A percentile compares a stretch with the other conserved stretches of the same genome.
phyloP scores from a whole-genome alignment of 306 rosid species.

The Lathyrus tuberosus region DNA sequence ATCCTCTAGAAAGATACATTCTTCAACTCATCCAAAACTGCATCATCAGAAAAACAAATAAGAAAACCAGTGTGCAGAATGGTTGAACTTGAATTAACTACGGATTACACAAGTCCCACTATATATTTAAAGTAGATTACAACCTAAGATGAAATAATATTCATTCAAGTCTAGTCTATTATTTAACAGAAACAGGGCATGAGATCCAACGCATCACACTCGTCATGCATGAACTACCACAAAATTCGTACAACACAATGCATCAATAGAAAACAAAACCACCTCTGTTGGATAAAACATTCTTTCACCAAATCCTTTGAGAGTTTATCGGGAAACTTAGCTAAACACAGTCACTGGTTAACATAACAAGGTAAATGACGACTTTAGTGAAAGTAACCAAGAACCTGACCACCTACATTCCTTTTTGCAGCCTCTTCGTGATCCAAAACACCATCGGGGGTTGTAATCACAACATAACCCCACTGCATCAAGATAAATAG shows the following conservation, averaged over 20 bases:
- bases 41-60: slow-evolving; percentile 14
- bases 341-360: neutral
- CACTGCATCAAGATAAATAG: slow-evolving; percentile 62
- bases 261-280: neutral
- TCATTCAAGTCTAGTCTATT: slow-evolving; percentile 15
- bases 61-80: neutral
- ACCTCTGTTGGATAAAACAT: slow-evolving; percentile 11
- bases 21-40: neutral
- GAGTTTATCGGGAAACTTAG: slow-evolving; percentile 10
- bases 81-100: slow-evolving; percentile 10
- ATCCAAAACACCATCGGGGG: slow-evolving; percentile 95
- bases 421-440: slow-evolving; percentile 80
- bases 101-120: slow-evolving; percentile 6
- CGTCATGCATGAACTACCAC: slow-evolving; percentile 11
- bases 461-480: slow-evolving; percentile 94
- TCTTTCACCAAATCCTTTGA: neutral
- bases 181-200: slow-evolving; percentile 31
- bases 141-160: neutral
- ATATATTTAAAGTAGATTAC: neutral
- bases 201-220: slow-evolving; percentile 22
- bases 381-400: slow-evolving; percentile 62
- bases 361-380: slow-evolving; percentile 5
- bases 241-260: neutral
- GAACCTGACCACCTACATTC: slow-evolving; percentile 52
- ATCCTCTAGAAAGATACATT: slow-evolving; percentile 22